Base-by-base conservation (phyloP, 2,329 filamentous ascomycete genomes). In the Scolecobasidium constrictum region DNA sequence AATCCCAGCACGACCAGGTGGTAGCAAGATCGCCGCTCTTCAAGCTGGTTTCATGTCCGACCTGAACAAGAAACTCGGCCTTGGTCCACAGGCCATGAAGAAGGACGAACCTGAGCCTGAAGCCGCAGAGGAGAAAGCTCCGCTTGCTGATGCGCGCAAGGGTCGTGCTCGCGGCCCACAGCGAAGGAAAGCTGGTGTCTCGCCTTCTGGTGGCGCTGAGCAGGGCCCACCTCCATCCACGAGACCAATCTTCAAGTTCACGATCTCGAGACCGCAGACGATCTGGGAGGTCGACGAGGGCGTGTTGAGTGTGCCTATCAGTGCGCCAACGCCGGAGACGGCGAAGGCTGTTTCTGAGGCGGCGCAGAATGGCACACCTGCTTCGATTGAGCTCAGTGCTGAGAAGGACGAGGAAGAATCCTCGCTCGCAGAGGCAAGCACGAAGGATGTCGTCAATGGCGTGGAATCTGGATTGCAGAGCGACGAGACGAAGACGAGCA, bases 41-140 rank as follows among this genome's bases (percentile, higher is more conserved):
- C 87, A 94, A 62, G 85, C 85, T 28, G 86, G 85, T 3, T 96
- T 98, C 61, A 78, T 98, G 73, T 87, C 80, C 35, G 90, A 96
- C 56, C 68, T 98, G 34, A 94, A 96, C 62, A 88, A 86, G 53
- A 83, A 87, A 38, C 69, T 98, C 20, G 81, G 86, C 56, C 66
- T 94, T 26, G 92, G 92, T 1, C 90, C 88, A n/a, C 80, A 85
- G 52, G 77, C 72, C 7, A 75, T 79, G 2, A 88, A 86, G 50
- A 81, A 84, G 54, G 81, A 88, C 37, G 62, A 66, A 22, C 26
- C 26, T 7, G 35, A 47, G 28, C 34, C 63, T 2, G 71, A 71
- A 22, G 71, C 75, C 46, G 77, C 75, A 46, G 67, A 73, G 50
- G 78, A 87, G 54, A 86, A 86, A 60, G 78, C 73, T 9, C 87